A percentile compares a stretch with the other conserved stretches of the same genome.
Conservation (phyloP, 805 yeast species). For the Yamadazyma olivae region DNA sequence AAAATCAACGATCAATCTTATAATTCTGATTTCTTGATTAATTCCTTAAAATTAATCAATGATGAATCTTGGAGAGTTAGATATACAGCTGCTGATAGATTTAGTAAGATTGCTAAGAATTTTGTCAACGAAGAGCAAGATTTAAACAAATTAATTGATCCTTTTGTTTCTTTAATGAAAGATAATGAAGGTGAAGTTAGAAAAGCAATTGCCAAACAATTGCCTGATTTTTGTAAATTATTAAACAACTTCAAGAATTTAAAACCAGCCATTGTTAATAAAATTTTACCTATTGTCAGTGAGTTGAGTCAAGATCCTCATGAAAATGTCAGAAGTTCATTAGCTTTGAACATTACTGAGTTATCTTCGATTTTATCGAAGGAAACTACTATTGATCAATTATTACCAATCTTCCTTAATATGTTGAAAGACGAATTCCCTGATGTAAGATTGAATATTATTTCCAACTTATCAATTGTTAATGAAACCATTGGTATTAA, state of each 20-base stretch:
- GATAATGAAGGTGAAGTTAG: constrained; percentile 97
- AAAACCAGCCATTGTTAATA: constrained; percentile 53
- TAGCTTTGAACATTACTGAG: constrained; percentile 84
- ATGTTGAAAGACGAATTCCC: constrained; percentile 98
- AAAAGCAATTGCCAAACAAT: constrained; percentile 88
- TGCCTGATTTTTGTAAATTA: constrained; percentile 68
- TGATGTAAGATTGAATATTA: constrained; percentile 91
- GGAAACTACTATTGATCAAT: constrained; percentile 74
- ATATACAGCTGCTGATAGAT: constrained; percentile 96
- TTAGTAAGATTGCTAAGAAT: constrained; percentile 66
- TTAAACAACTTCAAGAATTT: constrained; percentile 35
- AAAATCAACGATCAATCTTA: constrained; percentile 54
- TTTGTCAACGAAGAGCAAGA: constrained; percentile 58
- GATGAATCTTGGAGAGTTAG: constrained; percentile 99
- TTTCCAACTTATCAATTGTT: constrained; percentile 85
- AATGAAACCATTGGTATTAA: constrained; percentile 94
- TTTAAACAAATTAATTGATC: constrained; percentile 59
- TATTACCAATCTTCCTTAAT: constrained; percentile 83
- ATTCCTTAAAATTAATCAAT: constrained; percentile 66
- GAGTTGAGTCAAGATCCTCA: constrained; percentile 85
- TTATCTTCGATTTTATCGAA: constrained; percentile 83
- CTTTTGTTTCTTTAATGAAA: constrained; percentile 73
- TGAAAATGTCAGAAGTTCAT: constrained; percentile 89
- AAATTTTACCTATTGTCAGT: constrained; percentile 79
- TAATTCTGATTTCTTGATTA: constrained; percentile 58